Conservation (phyloP, 306 rosid genomes). For the Ceratonia siliqua region DNA sequence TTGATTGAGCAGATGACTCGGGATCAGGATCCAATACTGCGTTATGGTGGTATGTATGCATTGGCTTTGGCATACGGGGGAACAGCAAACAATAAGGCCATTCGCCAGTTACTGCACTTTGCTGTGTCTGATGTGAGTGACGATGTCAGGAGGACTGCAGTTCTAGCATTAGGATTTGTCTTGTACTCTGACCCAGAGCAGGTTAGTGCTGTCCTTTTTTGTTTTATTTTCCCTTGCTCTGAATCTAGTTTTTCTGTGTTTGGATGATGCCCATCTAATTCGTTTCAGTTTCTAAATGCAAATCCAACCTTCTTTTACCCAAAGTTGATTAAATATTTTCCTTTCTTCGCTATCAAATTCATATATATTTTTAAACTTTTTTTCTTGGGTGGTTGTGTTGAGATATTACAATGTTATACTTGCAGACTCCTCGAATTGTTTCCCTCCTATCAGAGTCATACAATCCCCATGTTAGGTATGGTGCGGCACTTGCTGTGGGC, state of each 20-base stretch:
- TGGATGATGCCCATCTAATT: background rate
- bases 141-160: constrained; percentile 98
- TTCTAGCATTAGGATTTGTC: constrained; percentile 97
- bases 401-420: constrained; percentile 26
- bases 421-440: constrained; percentile 94
- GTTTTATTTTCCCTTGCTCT: constrained; percentile 17
- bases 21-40: constrained; percentile 93
- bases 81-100: constrained; percentile 97
- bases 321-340: background rate
- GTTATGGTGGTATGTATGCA: constrained; percentile 99
- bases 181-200: constrained; percentile 98
- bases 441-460: constrained; percentile 93
- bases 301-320: background rate
- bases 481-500: constrained; percentile 99
- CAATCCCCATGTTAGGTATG: constrained; percentile 97
- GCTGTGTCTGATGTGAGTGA: constrained; percentile 99
- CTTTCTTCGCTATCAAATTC: background rate
- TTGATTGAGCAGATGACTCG: constrained; percentile 97
- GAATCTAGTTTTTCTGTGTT: background rate
- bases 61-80: constrained; percentile 95
- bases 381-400: constrained; percentile 13
- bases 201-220: constrained; percentile 48
- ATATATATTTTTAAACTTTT: background rate
- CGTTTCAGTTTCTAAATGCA: background rate
- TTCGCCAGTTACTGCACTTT: constrained; percentile 91